Evolutionary conservation across 2,329 filamentous ascomycete species (phyloP).

Genomic region (Aspergillus ibericus): DNA sequence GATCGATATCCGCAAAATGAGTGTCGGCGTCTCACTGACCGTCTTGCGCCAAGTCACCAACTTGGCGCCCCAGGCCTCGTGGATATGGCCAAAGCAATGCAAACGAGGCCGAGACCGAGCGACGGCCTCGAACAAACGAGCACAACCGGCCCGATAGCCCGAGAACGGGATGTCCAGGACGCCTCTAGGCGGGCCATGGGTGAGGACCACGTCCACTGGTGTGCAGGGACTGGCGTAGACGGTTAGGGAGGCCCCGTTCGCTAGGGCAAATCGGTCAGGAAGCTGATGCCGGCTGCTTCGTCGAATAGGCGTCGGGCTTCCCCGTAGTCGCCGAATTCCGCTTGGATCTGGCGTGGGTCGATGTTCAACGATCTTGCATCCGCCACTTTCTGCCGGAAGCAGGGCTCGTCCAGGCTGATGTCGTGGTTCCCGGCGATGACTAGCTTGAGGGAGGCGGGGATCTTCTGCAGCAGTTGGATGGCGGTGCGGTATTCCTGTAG

Average conservation of each 20-base stretch:
- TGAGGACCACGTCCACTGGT: slow-evolving; percentile 51
- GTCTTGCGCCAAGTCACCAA: slow-evolving; percentile 53
- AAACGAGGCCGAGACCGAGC: slow-evolving; percentile 33
- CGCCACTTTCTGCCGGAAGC: not conserved
- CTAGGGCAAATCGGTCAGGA: slow-evolving; percentile 51
- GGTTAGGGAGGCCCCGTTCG: slow-evolving; percentile 51
- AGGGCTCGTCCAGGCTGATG: slow-evolving; percentile 12
- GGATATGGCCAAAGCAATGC: slow-evolving; percentile 46
- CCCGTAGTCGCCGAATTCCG: slow-evolving; percentile 22
- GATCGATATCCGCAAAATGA: slow-evolving; percentile 51
- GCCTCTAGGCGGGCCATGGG: slow-evolving; percentile 57
- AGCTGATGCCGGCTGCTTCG: slow-evolving; percentile 43
- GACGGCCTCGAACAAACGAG: slow-evolving; percentile 32
- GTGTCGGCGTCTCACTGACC: slow-evolving; percentile 35
- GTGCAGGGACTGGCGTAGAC: slow-evolving; percentile 59
- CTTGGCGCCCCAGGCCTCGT: slow-evolving; percentile 58
- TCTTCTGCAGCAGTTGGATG: slow-evolving; percentile 43
- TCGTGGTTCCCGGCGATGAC: not conserved
- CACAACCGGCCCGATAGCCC: slow-evolving; percentile 33
- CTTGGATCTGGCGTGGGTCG: not conserved
- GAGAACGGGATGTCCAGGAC: slow-evolving; percentile 49
- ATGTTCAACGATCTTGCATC: not conserved
- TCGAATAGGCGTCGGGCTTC: slow-evolving; percentile 38
- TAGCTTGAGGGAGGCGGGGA: slow-evolving; percentile 49
- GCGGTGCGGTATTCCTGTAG: slow-evolving; percentile 44